These are phyloP conservation scores for Dryas integrifolia DNA, from an alignment of 331 rosid species.

Conservation along the genomic window DNA sequence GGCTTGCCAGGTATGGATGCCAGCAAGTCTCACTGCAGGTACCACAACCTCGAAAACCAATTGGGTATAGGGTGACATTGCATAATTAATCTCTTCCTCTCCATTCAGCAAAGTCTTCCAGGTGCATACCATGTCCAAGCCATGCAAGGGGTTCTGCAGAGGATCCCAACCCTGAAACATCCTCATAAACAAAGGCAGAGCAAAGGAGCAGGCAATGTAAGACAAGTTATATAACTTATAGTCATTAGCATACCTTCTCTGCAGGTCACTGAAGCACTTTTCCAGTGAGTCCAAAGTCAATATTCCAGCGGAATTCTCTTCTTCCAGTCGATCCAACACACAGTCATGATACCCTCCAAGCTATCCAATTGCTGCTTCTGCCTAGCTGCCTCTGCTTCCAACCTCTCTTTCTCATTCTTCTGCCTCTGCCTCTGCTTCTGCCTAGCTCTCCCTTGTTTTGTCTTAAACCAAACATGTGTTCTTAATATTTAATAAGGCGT, in stretches of 20 bases:
- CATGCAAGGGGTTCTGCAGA: conserved; percentile 70
- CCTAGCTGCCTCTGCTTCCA: conserved; percentile 48
- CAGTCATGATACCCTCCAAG: conserved; percentile 50
- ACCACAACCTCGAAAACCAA: conserved; percentile 81
- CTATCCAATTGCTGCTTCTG: conserved; percentile 70
- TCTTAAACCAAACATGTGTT: no score
- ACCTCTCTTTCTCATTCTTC: conserved; percentile 70
- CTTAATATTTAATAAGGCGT: no score
- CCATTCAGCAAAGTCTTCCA: conserved; percentile 79
- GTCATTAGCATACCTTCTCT: conserved; percentile 50
- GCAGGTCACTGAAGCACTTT: conserved; percentile 57
- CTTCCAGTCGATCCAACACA: conserved; percentile 51
- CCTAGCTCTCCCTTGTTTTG: no score
- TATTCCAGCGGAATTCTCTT: conserved; percentile 57
- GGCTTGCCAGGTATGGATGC: conserved; percentile 84
- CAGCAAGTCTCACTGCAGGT: conserved; percentile 83
- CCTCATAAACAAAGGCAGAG: conserved; percentile 72
- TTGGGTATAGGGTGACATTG: conserved; percentile 62
- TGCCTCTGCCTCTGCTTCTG: no score
- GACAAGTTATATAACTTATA: conserved; percentile 84
- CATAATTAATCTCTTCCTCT: conserved; percentile 44
- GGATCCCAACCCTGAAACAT: conserved; percentile 97
- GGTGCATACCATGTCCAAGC: conserved; percentile 54
- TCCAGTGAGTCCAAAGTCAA: conserved; percentile 71
- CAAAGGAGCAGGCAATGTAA: conserved; percentile 79